These are phyloP conservation scores for Galium porrigens DNA, from an alignment of 305 asterid genomes.

Conservation along the genomic window DNA sequence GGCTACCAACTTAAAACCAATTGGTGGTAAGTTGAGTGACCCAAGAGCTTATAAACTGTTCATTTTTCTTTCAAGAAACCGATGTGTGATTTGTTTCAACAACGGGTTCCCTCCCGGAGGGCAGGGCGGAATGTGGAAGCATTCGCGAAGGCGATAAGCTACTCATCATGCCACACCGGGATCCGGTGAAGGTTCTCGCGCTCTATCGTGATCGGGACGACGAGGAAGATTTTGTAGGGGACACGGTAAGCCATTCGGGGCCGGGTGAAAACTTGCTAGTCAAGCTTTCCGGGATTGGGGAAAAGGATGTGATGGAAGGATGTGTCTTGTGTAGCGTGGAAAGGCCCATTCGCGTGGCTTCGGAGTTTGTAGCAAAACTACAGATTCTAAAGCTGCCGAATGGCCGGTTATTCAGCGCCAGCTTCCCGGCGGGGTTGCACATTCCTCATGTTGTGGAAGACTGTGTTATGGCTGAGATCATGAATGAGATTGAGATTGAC, in stretches of 20 bases:
- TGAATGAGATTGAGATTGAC: constrained; percentile 66
- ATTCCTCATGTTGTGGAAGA: constrained; percentile 75
- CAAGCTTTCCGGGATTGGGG: constrained; percentile 78
- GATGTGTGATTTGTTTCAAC: too few species aligned
- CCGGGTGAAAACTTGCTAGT: constrained; percentile 96
- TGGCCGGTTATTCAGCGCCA: constrained; percentile 79
- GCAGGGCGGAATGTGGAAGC: constrained; percentile 85
- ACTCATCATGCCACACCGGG: constrained; percentile 91
- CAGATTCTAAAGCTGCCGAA: constrained; percentile 75
- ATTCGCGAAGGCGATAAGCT: constrained; percentile 67
- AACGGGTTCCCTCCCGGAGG: constrained; percentile 96
- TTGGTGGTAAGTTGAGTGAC: too few species aligned
- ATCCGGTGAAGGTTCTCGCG: constrained; percentile 67
- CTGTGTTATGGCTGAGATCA: constrained; percentile 76
- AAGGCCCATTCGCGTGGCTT: constrained; percentile 51
- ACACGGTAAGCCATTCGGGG: constrained; percentile 48
- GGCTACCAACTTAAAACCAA: too few species aligned
- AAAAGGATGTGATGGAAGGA: constrained; percentile 68
- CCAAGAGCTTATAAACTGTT: too few species aligned
- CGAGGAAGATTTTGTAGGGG: constrained; percentile 33
- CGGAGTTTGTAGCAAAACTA: constrained; percentile 70
- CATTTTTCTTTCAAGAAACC: too few species aligned
- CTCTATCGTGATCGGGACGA: constrained; percentile 26
- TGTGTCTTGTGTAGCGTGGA: constrained; percentile 54
- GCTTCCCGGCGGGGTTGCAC: constrained; percentile 83